Evolutionary conservation across 805 yeast species (phyloP), one percentile per base, ranked within the genome.

Genomic region (Candida cerambycidarum): DNA sequence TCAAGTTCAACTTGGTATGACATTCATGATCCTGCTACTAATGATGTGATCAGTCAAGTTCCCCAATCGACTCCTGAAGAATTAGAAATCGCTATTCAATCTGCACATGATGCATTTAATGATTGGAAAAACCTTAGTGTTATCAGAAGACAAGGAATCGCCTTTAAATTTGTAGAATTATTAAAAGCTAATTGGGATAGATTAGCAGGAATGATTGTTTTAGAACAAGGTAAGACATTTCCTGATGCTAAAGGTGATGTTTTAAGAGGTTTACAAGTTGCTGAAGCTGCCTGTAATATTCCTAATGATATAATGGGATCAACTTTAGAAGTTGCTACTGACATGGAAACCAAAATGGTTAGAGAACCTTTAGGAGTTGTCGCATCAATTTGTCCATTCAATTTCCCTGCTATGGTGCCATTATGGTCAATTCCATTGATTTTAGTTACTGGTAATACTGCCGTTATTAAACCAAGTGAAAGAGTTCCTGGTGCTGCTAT

Each of bases 351-450:
- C 23, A 74, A 81, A 54, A 81, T 82, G 85, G 84, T 70, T 39
- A 76, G 89, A 53, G 84, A 79, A 60, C 88, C 88, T 33, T 67
- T 83, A 46, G 92, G 92, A 24, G 86, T 84, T 6, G 78, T 84
- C 46, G 89, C 83, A 12, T 84, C 89, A 17, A 85, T 84, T 55
- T 79, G 85, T 50, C 92, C 92, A 15, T 84, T 84, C 71, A 84
- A 84, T 67, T 84, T 84, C 78, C 92, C 92, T 18, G 90, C 88
- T 33, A 84, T 84, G 92, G 86, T 85, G 52, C 84, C 84, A 8
- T 69, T 80, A 52, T 80, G 86, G 86, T 73, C 82, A 19, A 65
- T 80, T 43, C 86, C 86, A 6, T 69, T 81, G 50, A 67, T 77
- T 11, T 69, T 82, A 44, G 84, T 76, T 37, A 82, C 89, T 16